Base-by-base conservation (phyloP, 306 rosid species). In the Lathyrus aphaca region DNA sequence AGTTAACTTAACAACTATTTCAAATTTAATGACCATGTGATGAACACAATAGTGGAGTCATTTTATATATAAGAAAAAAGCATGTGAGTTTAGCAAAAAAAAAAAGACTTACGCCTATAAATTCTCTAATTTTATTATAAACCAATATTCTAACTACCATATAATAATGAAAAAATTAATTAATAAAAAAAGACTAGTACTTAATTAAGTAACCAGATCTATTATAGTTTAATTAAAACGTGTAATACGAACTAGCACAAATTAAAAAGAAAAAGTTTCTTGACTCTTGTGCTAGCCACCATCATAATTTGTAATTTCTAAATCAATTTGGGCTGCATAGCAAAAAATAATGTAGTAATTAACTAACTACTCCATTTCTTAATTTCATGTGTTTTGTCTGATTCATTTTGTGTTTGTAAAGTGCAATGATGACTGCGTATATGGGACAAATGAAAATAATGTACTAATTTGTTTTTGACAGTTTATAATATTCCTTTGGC, bases 121-220 rank as follows among this genome's bases (percentile, higher is more conserved):
- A 21, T 42, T 37, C 42, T 61, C 72, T 32, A 23, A 43, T 35
- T 17, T 38, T 77, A 70, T 55, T 6, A 18, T 45, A 43, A 32
- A 56, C 3, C 16, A 64, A 63, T 50, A 68, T 38, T 11, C 15
- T 55, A 45, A 19, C n/a, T 50, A 11, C 25, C 21, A 15, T 40
- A 13, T 43, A 46, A 50, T 63, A 44, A 54, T 58, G 57, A 4
- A 71, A 38, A 15, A 57, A 51, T 51, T 10, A 63, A 48, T 27
- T 54, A 64, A 45, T 44, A 54, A 29, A 70, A 62, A 76, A 77
- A 55, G 77, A 71, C 74, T 65, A 14, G 16, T 43, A 7, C 19
- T 21, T 7, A 30, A 23, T 21, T 4, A 19, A 23, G 23, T 40
- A 60, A 60, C 57, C 44, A 14, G 59, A 56, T 51, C 53, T 14